Evolutionary conservation across 495 filamentous ascomycete genomes (phyloP), one percentile per base, ranked within the genome.

Genomic region (Eremomyces bilateralis): DNA sequence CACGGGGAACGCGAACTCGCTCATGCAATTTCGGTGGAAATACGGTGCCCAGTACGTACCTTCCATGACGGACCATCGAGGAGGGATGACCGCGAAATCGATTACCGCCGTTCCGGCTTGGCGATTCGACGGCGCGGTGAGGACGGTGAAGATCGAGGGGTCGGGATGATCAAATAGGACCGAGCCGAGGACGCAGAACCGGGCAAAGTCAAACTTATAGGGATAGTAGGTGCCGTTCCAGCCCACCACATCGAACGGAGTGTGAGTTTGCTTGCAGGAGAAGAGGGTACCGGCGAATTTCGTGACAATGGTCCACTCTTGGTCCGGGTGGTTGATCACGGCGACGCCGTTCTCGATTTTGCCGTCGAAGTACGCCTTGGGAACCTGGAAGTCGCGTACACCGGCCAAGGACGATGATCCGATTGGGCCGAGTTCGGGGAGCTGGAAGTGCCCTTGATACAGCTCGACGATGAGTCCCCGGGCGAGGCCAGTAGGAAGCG

Each of bases 381-480:
- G 83, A 2, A 69, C 70, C 54, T 90, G 80, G 57, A 93, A 93
- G 50, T 93, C 83, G 11, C 83, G 71, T 1, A 71, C 66, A 46
- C 92, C 91, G 42, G 83, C 83, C 2, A 93, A 71, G 28, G 81
- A 65, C 47, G 83, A 84, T 30, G 72, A 78, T 4, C 83, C 83
- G 44, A 93, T 91, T 21, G 83, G 82, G 2, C 83, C 83, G 2
- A 93, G 36, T 18, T 43, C 40, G 17, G 40, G 40, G 5, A 43
- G 36, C 24, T 43, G 24, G 27, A 42, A 45, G 35, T 48, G 39
- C 0, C 31, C 40, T 4, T 38, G 33, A 31, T 42, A 48, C 15
- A 48, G 28, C 33, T 48, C 45, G 17, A 38, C 36, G 21, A 45
- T 35, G 21, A 42, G 46, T 1, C 45, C 45, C 17, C 43, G 27